These are phyloP conservation scores for Didymella pomorum DNA, from an alignment of 2,329 filamentous ascomycete species.

Conservation along the genomic window DNA sequence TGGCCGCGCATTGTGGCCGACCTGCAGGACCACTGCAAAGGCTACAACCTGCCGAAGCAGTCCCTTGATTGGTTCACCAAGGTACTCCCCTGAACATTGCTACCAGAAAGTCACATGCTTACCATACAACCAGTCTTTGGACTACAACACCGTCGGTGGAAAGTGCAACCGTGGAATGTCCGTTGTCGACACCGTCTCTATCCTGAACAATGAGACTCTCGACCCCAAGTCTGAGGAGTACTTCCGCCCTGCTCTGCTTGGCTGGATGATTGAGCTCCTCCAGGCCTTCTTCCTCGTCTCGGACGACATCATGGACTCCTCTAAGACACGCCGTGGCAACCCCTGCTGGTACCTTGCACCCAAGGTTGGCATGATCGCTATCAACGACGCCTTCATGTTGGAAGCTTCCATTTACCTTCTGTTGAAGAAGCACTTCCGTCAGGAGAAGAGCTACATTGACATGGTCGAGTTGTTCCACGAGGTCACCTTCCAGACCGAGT, in stretches of 20 bases:
- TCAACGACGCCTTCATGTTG: constrained; percentile 98
- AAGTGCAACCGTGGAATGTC: constrained; percentile 99
- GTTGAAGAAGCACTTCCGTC: constrained; percentile 91
- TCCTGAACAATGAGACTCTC: constrained; percentile 77
- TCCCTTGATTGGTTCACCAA: constrained; percentile 87
- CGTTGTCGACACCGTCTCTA: constrained; percentile 86
- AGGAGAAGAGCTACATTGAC: constrained; percentile 86
- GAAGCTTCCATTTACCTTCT: constrained; percentile 89
- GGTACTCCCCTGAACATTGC: constrained; percentile 56
- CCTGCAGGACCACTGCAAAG: constrained; percentile 77
- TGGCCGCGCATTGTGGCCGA: constrained; percentile 87
- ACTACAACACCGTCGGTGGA: constrained; percentile 87
- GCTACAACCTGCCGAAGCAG: constrained; percentile 83
- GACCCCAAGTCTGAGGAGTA: constrained; percentile 75
- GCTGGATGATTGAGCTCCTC: constrained; percentile 97
- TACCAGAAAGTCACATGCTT: constrained; percentile 23
- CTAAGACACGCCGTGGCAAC: constrained; percentile 90
- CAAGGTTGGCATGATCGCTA: constrained; percentile 91
- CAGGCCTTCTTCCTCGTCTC: constrained; percentile 99
- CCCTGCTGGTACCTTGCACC: constrained; percentile 96
- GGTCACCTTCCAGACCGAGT: constrained; percentile 89
- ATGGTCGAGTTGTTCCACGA: constrained; percentile 97
- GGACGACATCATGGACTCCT: constrained; percentile 98
- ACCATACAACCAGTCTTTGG: constrained; percentile 68
- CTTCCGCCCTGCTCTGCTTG: constrained; percentile 85